phyloP scores from a whole-genome alignment of 2,329 filamentous ascomycete genomes.

The Clonostachys chloroleuca region DNA sequence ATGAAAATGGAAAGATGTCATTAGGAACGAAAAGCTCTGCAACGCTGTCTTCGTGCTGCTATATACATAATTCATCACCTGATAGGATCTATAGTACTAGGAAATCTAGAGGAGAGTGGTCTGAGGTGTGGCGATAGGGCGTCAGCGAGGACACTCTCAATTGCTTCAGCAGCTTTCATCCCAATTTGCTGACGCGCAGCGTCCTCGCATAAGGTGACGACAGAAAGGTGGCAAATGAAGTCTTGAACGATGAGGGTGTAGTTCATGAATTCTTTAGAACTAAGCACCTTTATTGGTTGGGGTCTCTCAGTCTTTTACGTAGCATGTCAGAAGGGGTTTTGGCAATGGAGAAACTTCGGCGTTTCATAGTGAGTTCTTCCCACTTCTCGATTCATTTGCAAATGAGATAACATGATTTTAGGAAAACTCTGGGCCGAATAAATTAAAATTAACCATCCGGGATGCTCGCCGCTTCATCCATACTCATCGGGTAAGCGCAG shows the following conservation, averaged over 20 bases:
- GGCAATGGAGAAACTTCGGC: constrained; percentile 5
- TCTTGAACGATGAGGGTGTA: constrained; percentile 18
- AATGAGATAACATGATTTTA: neutral
- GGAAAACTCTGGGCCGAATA: neutral
- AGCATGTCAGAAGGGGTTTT: constrained; percentile 12
- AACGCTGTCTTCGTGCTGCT: too few species aligned
- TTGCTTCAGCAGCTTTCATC: too few species aligned
- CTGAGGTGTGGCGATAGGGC: too few species aligned
- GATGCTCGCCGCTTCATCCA: constrained; percentile 2
- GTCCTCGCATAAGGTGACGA: constrained; percentile 7
- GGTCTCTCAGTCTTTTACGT: constrained; percentile 29
- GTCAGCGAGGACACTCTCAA: too few species aligned
- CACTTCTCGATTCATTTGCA: neutral
- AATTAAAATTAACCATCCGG: neutral
- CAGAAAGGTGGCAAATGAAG: constrained; percentile 30
- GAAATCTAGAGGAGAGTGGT: too few species aligned
- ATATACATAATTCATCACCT: too few species aligned
- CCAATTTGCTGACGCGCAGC: too few species aligned
- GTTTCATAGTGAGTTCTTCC: constrained; percentile 3
- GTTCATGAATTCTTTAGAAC: constrained; percentile 28
- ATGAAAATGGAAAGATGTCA: too few species aligned
- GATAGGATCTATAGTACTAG: too few species aligned
- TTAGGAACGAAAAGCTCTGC: too few species aligned
- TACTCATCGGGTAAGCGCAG: too few species aligned
- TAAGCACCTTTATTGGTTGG: constrained; percentile 35